Conservation (phyloP, 2,329 filamentous ascomycete genomes). For the Verruconis gallopava region DNA sequence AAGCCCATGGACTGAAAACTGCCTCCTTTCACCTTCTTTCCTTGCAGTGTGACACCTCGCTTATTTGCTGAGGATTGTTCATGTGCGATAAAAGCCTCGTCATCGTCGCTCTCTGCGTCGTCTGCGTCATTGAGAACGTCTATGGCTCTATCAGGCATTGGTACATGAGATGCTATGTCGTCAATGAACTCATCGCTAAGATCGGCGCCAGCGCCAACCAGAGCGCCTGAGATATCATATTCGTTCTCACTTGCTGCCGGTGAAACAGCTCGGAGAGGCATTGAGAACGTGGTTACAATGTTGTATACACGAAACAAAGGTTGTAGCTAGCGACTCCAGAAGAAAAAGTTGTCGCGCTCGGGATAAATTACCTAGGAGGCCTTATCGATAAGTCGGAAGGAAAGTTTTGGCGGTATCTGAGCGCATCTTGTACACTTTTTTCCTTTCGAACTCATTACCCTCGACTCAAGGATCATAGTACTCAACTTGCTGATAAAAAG, state of each 20-base stretch:
- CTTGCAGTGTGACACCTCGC: constrained; percentile 70
- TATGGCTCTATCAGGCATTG: constrained; percentile 20
- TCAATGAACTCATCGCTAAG: constrained; percentile 20
- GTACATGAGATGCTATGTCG: not conserved
- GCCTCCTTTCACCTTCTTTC: constrained; percentile 77
- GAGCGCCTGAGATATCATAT: constrained; percentile 71
- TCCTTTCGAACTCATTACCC: too few species aligned
- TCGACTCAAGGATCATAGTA: too few species aligned
- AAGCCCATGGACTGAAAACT: constrained; percentile 94
- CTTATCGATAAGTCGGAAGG: too few species aligned
- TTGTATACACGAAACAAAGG: too few species aligned
- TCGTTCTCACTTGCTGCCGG: constrained; percentile 81
- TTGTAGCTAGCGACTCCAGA: too few species aligned
- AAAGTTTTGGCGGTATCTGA: too few species aligned
- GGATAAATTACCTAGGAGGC: too few species aligned
- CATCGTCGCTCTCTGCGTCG: constrained; percentile 35
- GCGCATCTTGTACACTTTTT: too few species aligned
- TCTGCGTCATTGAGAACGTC: constrained; percentile 22
- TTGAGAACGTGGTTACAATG: constrained; percentile 27
- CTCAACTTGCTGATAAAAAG: too few species aligned
- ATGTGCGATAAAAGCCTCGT: constrained; percentile 84
- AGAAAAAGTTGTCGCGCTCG: too few species aligned
- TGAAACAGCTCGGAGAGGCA: constrained; percentile 63
- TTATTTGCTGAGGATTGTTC: constrained; percentile 79
- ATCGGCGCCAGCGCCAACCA: constrained; percentile 53